These are phyloP conservation scores for Dipteronia dyeriana DNA, from an alignment of 345 rosid species.

Conservation along the genomic window DNA sequence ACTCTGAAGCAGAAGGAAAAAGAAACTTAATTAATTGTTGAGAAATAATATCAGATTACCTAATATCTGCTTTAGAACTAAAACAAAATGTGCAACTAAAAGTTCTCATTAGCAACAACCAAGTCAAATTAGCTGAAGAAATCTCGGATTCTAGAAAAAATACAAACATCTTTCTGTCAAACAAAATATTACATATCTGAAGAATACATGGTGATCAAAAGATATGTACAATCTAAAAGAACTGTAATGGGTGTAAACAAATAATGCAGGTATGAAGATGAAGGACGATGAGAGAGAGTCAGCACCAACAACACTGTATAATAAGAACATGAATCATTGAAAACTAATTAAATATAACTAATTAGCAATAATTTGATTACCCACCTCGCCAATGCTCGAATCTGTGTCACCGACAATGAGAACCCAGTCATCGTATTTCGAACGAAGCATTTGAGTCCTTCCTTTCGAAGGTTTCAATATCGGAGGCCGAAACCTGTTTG, in stretches of 20 bases:
- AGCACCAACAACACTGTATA: not conserved
- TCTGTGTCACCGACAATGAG: slow-evolving; percentile 36
- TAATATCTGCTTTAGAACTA: slow-evolving; percentile 5
- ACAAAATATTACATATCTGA: not conserved
- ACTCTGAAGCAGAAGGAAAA: slow-evolving; percentile 49
- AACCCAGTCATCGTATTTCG: slow-evolving; percentile 55
- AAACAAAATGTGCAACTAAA: not conserved
- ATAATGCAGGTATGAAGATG: not conserved
- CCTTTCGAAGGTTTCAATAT: slow-evolving; percentile 50
- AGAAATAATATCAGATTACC: not conserved
- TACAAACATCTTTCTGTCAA: not conserved
- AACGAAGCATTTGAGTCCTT: slow-evolving; percentile 51
- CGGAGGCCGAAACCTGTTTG: slow-evolving; percentile 31
- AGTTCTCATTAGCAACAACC: slow-evolving; percentile 5
- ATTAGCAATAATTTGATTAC: too few relatives aligned
- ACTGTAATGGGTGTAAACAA: not conserved
- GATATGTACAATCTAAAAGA: not conserved
- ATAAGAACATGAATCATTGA: not conserved
- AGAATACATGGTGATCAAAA: not conserved
- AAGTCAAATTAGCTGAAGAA: slow-evolving; percentile 1
- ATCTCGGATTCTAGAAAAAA: not conserved
- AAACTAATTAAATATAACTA: slow-evolving; percentile 6
- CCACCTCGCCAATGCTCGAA: slow-evolving; percentile 42
- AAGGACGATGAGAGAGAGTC: not conserved
- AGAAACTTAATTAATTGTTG: not conserved